A percentile compares a stretch with the other conserved stretches of the same genome.
phyloP scores from a whole-genome alignment of 768 basidiomycete genomes.

The Boletus eberwhitei region DNA sequence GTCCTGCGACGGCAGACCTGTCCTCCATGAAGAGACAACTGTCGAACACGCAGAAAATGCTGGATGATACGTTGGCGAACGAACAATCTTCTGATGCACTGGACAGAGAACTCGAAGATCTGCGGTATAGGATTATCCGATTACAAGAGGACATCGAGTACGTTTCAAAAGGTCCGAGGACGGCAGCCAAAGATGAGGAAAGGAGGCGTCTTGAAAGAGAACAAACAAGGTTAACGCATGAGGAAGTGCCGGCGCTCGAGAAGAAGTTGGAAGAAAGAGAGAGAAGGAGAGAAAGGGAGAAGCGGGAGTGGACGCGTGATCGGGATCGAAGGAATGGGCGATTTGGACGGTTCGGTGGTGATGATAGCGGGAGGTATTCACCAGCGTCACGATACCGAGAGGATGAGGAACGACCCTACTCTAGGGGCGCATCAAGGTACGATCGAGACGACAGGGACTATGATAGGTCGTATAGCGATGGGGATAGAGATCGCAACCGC shows the following conservation, averaged over 20 bases:
- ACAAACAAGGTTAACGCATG: constrained; percentile 80
- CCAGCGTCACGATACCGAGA: constrained; percentile 35
- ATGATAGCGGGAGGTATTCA: constrained; percentile 32
- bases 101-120: constrained; percentile 85
- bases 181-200: constrained; percentile 78
- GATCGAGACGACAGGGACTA: constrained; percentile 39
- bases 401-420: constrained; percentile 53
- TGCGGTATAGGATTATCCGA: constrained; percentile 79
- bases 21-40: constrained; percentile 85
- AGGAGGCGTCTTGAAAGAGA: constrained; percentile 84
- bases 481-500: constrained; percentile 17
- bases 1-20: constrained; percentile 60
- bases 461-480: constrained; percentile 32
- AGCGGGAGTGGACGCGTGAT: constrained; percentile 72
- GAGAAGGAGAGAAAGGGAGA: constrained; percentile 71
- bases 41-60: constrained; percentile 71
- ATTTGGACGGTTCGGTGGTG: constrained; percentile 64
- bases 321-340: constrained; percentile 83
- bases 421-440: constrained; percentile 38
- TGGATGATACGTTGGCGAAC: constrained; percentile 70
- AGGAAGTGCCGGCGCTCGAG: constrained; percentile 88
- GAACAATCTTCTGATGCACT: constrained; percentile 84
- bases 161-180: constrained; percentile 69
- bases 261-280: constrained; percentile 77
- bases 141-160: constrained; percentile 93